Conservation (phyloP, 2,329 filamentous ascomycete species). For the Paecilomyces niveus region DNA sequence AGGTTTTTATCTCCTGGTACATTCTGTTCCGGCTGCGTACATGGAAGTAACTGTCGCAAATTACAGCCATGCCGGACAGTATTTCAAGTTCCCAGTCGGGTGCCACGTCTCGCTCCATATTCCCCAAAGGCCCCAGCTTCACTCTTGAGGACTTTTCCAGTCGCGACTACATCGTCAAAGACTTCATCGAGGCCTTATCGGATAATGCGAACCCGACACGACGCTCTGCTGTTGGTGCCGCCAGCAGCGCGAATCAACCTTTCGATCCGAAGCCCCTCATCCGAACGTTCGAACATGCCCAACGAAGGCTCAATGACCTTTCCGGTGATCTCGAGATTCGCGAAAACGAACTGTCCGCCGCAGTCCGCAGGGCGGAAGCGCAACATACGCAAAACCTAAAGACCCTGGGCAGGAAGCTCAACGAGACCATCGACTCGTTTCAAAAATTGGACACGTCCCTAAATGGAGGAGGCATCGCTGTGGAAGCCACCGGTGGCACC, state of each 20-base stretch:
- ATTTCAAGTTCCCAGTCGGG: conserved; percentile 33
- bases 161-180: conserved; percentile 94
- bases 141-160: conserved; percentile 80
- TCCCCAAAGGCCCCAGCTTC: conserved; percentile 73
- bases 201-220: conserved; percentile 73
- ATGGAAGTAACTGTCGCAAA: not conserved
- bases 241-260: conserved; percentile 34
- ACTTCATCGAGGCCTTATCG: conserved; percentile 90
- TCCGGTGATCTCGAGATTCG: conserved; percentile 77
- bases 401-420: conserved; percentile 78
- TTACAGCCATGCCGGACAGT: conserved; percentile 30
- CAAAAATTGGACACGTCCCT: conserved; percentile 80
- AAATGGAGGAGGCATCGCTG: conserved; percentile 49
- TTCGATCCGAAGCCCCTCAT: conserved; percentile 98
- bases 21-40: not conserved
- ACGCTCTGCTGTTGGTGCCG: conserved; percentile 56
- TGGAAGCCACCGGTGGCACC: conserved; percentile 40
- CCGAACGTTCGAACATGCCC: conserved; percentile 76
- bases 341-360: conserved; percentile 84
- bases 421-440: conserved; percentile 86
- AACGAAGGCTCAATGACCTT: conserved; percentile 43
- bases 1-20: not conserved
- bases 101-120: conserved; percentile 57
- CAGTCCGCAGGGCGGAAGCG: conserved; percentile 82
- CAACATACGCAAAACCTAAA: conserved; percentile 90